These are phyloP conservation scores for Davidsoniella australis DNA, from an alignment of 2,329 filamentous ascomycete genomes.

Conservation along the genomic window DNA sequence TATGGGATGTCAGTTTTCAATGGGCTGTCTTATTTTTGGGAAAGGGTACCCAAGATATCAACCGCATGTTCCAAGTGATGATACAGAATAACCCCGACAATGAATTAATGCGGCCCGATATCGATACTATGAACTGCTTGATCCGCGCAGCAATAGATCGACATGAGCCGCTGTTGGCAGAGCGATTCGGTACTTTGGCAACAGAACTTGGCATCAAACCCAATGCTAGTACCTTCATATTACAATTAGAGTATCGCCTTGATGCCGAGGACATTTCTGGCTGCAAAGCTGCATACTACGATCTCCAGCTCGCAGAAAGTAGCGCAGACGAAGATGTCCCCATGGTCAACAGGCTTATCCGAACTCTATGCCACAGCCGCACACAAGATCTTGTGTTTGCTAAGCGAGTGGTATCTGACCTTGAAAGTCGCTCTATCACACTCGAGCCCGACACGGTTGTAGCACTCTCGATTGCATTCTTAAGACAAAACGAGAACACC, in stretches of 20 bases:
- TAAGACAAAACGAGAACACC: constrained; percentile 57
- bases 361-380: constrained; percentile 43
- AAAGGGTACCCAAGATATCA: constrained; percentile 54
- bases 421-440: constrained; percentile 51
- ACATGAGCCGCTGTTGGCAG: constrained; percentile 53
- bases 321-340: constrained; percentile 42
- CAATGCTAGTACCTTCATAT: constrained; percentile 51
- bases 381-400: constrained; percentile 53
- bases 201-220: constrained; percentile 46
- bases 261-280: constrained; percentile 54
- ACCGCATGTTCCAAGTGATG: constrained; percentile 56
- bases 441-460: constrained; percentile 62
- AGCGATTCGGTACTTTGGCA: constrained; percentile 54
- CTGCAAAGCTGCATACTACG: constrained; percentile 47
- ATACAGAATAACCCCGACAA: constrained; percentile 29
- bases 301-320: constrained; percentile 34
- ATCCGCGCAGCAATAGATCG: constrained; percentile 55
- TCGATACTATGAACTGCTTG: constrained; percentile 58
- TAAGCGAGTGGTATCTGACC: constrained; percentile 52
- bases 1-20: constrained; percentile 57
- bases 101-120: constrained; percentile 38
- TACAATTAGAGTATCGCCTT: constrained; percentile 64
- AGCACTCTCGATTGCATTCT: constrained; percentile 53
- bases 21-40: constrained; percentile 56
- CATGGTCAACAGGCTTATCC: constrained; percentile 54